Evolutionary conservation across 345 rosid species (phyloP).

Genomic region (Gossypium bickii): DNA sequence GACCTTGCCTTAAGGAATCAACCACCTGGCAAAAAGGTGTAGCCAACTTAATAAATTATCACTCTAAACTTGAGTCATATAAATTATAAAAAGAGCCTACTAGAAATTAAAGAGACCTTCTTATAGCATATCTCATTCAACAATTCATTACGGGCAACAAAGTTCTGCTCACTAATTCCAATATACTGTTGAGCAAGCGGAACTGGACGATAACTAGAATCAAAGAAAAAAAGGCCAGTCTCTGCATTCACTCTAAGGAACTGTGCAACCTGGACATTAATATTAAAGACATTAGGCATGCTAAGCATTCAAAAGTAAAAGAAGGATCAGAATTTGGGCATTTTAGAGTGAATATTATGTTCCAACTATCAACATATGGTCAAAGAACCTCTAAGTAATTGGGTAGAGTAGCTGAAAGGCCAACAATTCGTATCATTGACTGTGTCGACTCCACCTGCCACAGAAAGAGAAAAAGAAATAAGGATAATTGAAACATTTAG

Average conservation of each 20-base stretch:
- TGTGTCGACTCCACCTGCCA: slow-evolving; percentile 96
- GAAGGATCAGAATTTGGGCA: neutral
- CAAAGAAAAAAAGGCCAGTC: slow-evolving; percentile 89
- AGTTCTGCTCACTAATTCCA: slow-evolving; percentile 92
- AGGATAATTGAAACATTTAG: slow-evolving; percentile 5
- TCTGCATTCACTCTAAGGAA: slow-evolving; percentile 91
- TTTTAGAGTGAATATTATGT: neutral
- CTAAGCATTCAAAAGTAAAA: neutral
- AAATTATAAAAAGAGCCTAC: slow-evolving; percentile 14
- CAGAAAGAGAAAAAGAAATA: neutral
- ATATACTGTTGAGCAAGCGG: slow-evolving; percentile 97
- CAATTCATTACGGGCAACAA: slow-evolving; percentile 71
- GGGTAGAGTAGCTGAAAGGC: slow-evolving; percentile 97
- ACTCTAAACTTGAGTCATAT: slow-evolving; percentile 14
- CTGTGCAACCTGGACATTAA: slow-evolving; percentile 72
- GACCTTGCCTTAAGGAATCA: slow-evolving; percentile 85
- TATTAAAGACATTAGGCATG: slow-evolving; percentile 8
- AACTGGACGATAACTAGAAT: slow-evolving; percentile 97
- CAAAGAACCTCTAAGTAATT: slow-evolving; percentile 75
- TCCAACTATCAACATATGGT: slow-evolving; percentile 7
- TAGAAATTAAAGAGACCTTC: slow-evolving; percentile 49
- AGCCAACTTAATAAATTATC: slow-evolving; percentile 20
- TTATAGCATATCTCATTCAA: slow-evolving; percentile 90
- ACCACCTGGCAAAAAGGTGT: slow-evolving; percentile 50
- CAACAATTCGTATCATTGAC: slow-evolving; percentile 95